Evolutionary conservation across 805 yeast species (phyloP).

Genomic region (Metschnikowia arizonensis): DNA sequence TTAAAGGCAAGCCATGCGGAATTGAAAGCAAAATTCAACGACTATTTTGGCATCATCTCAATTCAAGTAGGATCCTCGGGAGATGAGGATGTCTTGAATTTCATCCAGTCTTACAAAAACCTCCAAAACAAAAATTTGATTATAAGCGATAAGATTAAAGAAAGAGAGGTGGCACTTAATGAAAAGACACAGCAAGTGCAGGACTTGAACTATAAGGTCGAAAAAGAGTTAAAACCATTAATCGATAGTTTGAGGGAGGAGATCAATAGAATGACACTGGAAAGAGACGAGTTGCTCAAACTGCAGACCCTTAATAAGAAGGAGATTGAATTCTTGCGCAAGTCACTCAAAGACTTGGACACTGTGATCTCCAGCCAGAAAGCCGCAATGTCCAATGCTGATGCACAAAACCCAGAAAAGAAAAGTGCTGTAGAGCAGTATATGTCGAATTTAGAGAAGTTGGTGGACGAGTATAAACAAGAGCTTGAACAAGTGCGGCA

Average conservation of each 20-base stretch:
- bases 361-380: slow-evolving; percentile 13
- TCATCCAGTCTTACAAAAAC: slow-evolving; percentile 35
- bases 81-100: slow-evolving; percentile 14
- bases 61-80: slow-evolving; percentile 23
- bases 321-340: slow-evolving; percentile 56
- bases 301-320: slow-evolving; percentile 50
- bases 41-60: slow-evolving; percentile 42
- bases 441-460: slow-evolving; percentile 38
- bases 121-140: slow-evolving; percentile 29
- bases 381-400: slow-evolving; percentile 11
- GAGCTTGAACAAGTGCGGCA: slow-evolving; percentile 44
- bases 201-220: slow-evolving; percentile 3
- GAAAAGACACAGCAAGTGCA: slow-evolving; percentile 11
- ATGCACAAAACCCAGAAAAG: slow-evolving; percentile 12
- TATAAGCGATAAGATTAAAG: slow-evolving; percentile 36
- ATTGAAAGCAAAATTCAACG: slow-evolving; percentile 44
- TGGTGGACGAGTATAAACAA: slow-evolving; percentile 53
- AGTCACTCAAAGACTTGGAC: slow-evolving; percentile 51
- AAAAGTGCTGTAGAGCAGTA: slow-evolving; percentile 34
- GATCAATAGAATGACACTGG: not conserved
- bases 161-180: slow-evolving; percentile 19
- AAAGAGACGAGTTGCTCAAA: slow-evolving; percentile 41
- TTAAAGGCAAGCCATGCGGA: slow-evolving; percentile 48
- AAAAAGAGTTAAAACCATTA: slow-evolving; percentile 15
- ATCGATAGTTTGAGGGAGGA: slow-evolving; percentile 14